Percentiles rank a stretch among this genome's conserved stretches.
Conservation (phyloP, 768 basidiomycete species). For the Cystobasidium tubakii region DNA sequence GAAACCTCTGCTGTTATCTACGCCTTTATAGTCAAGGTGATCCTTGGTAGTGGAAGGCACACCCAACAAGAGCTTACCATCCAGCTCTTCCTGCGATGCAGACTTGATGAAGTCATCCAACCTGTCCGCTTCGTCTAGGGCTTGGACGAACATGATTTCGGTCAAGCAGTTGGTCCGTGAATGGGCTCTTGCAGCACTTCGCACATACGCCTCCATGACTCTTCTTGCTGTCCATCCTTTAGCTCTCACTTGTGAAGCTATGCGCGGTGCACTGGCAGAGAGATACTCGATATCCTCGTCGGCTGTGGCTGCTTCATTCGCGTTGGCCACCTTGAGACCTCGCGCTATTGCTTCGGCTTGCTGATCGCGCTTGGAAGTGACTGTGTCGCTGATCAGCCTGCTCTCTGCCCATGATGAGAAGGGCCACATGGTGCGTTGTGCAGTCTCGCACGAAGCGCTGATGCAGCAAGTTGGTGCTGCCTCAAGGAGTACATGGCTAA, state of each 20-base stretch:
- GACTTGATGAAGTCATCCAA: constrained; percentile 41
- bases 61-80: background rate
- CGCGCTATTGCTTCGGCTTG: background rate
- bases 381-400: background rate
- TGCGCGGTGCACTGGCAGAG: background rate
- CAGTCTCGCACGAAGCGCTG: too few species aligned
- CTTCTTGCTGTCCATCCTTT: constrained; percentile 38
- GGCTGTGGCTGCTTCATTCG: background rate
- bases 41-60: constrained; percentile 43
- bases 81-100: background rate
- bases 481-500: too few species aligned
- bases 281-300: constrained; percentile 2
- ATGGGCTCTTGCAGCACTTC: constrained; percentile 28
- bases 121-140: constrained; percentile 38
- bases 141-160: constrained; percentile 39
- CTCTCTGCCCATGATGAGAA: constrained; percentile 23
- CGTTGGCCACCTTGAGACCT: background rate
- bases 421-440: constrained; percentile 31
- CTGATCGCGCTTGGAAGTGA: constrained; percentile 20
- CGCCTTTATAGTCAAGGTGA: constrained; percentile 38
- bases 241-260: background rate
- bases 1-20: constrained; percentile 43
- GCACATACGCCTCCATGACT: constrained; percentile 42
- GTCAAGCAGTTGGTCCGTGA: constrained; percentile 37
- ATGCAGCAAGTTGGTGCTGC: background rate